Evolutionary conservation across 2,329 filamentous ascomycete species (phyloP).

Genomic region (Macrophomina pseudophaseolina): DNA sequence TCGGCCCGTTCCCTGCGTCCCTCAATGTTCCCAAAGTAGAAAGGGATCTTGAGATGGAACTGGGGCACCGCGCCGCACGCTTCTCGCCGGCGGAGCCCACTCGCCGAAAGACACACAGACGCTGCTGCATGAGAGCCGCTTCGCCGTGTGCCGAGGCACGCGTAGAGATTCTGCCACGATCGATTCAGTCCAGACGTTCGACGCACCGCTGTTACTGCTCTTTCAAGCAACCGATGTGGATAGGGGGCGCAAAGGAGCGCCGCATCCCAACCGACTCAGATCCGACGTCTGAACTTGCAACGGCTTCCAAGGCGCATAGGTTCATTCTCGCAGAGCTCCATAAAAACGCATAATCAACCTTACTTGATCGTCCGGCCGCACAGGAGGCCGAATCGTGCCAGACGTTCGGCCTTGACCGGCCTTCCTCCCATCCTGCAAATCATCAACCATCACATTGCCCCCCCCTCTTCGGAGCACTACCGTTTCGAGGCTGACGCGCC

Average conservation of each 20-base stretch:
- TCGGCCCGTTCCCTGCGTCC: constrained; percentile 2
- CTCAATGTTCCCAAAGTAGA: constrained; percentile 10
- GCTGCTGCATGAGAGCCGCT: not conserved
- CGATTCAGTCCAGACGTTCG: constrained; percentile 24
- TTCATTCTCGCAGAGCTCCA: not conserved
- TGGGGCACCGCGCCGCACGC: not conserved
- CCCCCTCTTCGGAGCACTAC: not conserved
- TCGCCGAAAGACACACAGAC: not conserved
- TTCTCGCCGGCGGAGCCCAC: not conserved
- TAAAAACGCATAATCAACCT: not conserved
- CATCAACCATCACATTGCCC: not conserved
- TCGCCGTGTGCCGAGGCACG: constrained; percentile 4
- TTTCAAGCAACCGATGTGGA: not conserved
- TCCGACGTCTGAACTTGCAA: constrained; percentile 19
- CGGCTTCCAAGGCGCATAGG: not conserved
- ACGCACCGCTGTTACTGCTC: not conserved
- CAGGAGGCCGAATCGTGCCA: not conserved
- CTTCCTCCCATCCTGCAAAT: not conserved
- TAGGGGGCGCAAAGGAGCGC: not conserved
- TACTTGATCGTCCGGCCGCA: not conserved
- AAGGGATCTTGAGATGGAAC: constrained; percentile 2
- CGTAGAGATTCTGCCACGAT: not conserved
- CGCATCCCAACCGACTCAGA: constrained; percentile 14
- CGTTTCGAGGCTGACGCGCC: constrained; percentile 2
- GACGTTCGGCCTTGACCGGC: not conserved